phyloP scores from a whole-genome alignment of 176 grass and related monocot species.

The Olyra latifolia region DNA sequence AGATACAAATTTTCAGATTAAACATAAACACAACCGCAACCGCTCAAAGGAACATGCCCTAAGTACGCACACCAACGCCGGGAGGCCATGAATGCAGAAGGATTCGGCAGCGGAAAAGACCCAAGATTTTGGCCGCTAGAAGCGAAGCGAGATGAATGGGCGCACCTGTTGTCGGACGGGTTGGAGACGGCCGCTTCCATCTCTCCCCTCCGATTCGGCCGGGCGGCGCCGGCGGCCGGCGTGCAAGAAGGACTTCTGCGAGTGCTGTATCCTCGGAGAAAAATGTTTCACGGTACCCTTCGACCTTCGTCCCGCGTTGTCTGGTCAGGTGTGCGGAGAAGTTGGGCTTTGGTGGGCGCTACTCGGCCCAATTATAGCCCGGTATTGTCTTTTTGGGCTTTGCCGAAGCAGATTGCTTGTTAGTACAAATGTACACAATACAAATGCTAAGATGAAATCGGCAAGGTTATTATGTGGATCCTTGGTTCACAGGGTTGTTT shows the following conservation, averaged over 20 bases:
- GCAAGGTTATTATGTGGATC: no score
- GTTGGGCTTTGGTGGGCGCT: not conserved
- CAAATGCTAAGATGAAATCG: no score
- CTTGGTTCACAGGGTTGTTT: not conserved
- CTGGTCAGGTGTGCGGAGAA: no score
- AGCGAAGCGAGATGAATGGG: not conserved
- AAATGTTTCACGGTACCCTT: conserved; percentile 23
- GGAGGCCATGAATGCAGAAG: not conserved
- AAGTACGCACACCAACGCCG: not conserved
- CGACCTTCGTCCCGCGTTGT: no score
- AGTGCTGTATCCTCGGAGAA: not conserved
- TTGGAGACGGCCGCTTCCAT: conserved; percentile 37
- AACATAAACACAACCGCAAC: no score
- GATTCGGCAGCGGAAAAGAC: not conserved
- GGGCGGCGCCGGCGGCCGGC: not conserved
- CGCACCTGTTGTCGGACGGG: conserved; percentile 46
- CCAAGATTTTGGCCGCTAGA: not conserved
- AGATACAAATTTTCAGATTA: no score
- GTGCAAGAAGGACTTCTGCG: no score
- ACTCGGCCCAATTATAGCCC: not conserved
- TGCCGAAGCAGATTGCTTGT: no score
- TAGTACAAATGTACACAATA: no score
- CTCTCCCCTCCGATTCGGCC: not conserved
- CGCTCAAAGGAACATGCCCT: no score
- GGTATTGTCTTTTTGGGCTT: no score